phyloP scores from a whole-genome alignment of 2,329 filamentous ascomycete species.

The Fusarium sp. region DNA sequence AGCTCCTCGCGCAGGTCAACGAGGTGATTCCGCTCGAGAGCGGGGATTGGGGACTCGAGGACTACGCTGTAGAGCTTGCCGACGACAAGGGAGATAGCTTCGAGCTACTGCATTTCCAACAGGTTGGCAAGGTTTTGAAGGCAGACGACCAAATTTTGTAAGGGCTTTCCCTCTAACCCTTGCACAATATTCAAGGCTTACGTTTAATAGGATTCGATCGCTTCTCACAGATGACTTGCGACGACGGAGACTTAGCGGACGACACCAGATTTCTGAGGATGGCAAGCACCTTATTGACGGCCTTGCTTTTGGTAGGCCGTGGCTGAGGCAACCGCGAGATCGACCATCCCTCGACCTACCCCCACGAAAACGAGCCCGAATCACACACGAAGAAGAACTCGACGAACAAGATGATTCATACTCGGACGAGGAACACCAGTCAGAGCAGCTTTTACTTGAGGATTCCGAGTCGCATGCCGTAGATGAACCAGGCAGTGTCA shows the following conservation, averaged over 20 bases:
- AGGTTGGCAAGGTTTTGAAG: conserved; percentile 75
- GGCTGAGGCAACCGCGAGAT: conserved; percentile 67
- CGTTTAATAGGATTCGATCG: conserved; percentile 74
- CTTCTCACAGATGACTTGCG: conserved; percentile 81
- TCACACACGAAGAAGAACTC: conserved; percentile 58
- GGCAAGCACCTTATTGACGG: conserved; percentile 89
- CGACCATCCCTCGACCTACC: conserved; percentile 79
- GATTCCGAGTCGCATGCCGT: conserved; percentile 33
- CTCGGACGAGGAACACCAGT: conserved; percentile 46
- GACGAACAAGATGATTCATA: conserved; percentile 51
- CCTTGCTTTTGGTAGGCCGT: conserved; percentile 82
- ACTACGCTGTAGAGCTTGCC: conserved; percentile 84
- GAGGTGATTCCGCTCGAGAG: conserved; percentile 85
- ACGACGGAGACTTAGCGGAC: conserved; percentile 78
- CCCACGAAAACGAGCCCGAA: conserved; percentile 75
- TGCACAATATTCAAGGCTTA: conserved; percentile 4
- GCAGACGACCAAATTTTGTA: conserved; percentile 88
- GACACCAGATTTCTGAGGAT: conserved; percentile 82
- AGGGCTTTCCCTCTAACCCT: conserved; percentile 47
- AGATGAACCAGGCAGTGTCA: conserved; percentile 34
- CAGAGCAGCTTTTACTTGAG: conserved; percentile 49
- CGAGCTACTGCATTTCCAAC: conserved; percentile 89
- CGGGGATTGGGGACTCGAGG: conserved; percentile 85
- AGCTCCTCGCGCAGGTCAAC: conserved; percentile 83
- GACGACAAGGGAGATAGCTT: conserved; percentile 70